Conservation (phyloP, 2,329 filamentous ascomycete species). For the Pseudophaeomoniella oleicola region DNA sequence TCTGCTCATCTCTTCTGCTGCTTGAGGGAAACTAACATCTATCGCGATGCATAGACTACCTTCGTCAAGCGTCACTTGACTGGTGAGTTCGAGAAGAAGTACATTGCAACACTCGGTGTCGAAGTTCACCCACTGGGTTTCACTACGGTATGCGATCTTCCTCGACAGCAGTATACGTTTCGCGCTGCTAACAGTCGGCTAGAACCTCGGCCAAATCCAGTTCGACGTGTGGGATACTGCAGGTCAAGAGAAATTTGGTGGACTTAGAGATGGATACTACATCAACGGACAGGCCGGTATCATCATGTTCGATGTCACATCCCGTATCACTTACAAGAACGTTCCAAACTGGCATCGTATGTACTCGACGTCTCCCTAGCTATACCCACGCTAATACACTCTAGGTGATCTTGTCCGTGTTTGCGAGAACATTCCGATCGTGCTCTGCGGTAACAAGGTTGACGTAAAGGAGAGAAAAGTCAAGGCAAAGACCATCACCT, state of each 20-base stretch:
- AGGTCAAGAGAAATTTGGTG: conserved; percentile 98
- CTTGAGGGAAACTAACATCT: too few relatives aligned
- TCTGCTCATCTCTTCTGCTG: too few relatives aligned
- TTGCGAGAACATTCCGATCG: conserved; percentile 98
- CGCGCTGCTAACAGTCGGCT: conserved; percentile 11
- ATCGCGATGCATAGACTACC: conserved; percentile 89
- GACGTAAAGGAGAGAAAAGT: conserved; percentile 99
- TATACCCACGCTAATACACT: conserved; percentile 5
- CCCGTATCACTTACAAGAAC: conserved; percentile 99
- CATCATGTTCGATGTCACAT: conserved; percentile 99
- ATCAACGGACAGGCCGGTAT: conserved; percentile 99
- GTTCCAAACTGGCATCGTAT: conserved; percentile 99
- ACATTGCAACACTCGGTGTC: conserved; percentile 98
- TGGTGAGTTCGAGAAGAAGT: conserved; percentile 99
- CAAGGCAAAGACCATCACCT: conserved; percentile 99
- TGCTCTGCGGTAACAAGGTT: conserved; percentile 98
- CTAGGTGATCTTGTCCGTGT: conserved; percentile 94
- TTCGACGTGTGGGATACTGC: conserved; percentile 99
- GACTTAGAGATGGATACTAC: conserved; percentile 99
- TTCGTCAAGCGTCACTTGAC: conserved; percentile 99
- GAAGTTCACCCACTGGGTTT: conserved; percentile 98
- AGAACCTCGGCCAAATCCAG: conserved; percentile 91
- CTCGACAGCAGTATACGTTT: too few relatives aligned
- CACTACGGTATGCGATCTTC: conserved; percentile 65
- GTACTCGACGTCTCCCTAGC: conserved; percentile 23